These are phyloP conservation scores for Aspergillus leporis DNA, from an alignment of 495 filamentous ascomycete species.

Conservation along the genomic window DNA sequence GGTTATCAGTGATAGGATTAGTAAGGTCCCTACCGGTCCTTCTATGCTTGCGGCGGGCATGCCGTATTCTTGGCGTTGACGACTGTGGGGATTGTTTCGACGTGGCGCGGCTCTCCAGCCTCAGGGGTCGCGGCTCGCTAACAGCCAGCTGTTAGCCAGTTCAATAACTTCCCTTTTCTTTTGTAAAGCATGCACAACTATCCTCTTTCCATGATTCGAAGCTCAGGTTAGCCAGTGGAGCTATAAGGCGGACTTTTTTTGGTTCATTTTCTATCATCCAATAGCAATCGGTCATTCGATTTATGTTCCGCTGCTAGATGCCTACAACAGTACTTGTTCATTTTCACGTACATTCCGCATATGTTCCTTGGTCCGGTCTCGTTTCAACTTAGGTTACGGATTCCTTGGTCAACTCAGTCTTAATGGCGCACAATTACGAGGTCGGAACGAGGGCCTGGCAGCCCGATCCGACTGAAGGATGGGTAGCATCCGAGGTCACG, in stretches of 20 bases:
- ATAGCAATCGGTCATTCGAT: background rate
- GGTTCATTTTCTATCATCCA: constrained; percentile 7
- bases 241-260: constrained; percentile 2
- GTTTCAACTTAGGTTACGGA: constrained; percentile 8
- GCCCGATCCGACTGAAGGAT: constrained; percentile 91
- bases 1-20: background rate
- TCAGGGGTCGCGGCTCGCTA: constrained; percentile 49
- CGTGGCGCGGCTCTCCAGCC: constrained; percentile 43
- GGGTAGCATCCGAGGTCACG: constrained; percentile 93
- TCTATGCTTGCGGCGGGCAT: no score
- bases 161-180: constrained; percentile 26
- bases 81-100: constrained; percentile 25
- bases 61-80: constrained; percentile 21
- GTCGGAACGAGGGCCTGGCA: constrained; percentile 98
- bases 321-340: constrained; percentile 3
- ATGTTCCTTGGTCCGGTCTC: constrained; percentile 14
- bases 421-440: constrained; percentile 96
- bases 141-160: constrained; percentile 34
- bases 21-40: no score
- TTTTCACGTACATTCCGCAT: constrained; percentile 13
- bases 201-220: constrained; percentile 11
- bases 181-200: constrained; percentile 18
- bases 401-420: constrained; percentile 9
- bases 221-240: constrained; percentile 3
- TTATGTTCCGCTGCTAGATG: constrained; percentile 16